Base-by-base conservation (phyloP, 1,284 basidiomycete genomes). In the Cutaneotrichosporon mucoides region DNA sequence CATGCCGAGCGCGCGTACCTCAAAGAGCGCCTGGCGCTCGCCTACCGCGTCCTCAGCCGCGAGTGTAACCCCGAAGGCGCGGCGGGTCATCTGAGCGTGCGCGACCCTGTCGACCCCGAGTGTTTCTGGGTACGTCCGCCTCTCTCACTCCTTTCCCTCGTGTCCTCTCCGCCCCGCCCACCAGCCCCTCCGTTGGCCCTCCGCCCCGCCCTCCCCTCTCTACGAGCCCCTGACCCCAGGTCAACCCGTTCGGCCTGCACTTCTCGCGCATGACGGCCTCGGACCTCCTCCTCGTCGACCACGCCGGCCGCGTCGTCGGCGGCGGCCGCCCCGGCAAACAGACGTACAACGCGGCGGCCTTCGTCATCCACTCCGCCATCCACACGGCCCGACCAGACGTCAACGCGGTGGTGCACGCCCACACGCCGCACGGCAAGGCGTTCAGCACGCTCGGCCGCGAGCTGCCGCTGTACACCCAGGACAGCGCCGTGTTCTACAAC, bases 51-150 rank as follows among this genome's bases (percentile, higher is more conserved):
- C 53, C 72, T 79, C 80, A 83, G 80, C 36, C 79, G 82, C 59
- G 72, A 82, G 16, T 84, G 84, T 6, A 84, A 81, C 65, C 84
- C 84, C 56, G 85, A 86, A 65, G 84, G 84, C 12, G 78, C 82
- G n/a, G 81, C 84, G 5, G 84, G 84, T 1, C 85, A 86, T 70
- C 83, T 87, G 63, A 87, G 85, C 16, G 82, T 85, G 48, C 80
- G 85, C 71, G 84, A 85, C 66, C 47, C 49, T 13, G 42, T 60
- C 49, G 54, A 60, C 53, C 58, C 58, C n/a, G 42, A 52, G 34
- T 58, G 65, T 62, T 84, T 84, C 77, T 85, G 84, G 84, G 81
- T 83, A 58, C 82, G 84, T 71, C 81, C 16, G 8, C 49, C 38
- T 9, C 50, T 24, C 24, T 24, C 24, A 24, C 24, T 24, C 24